phyloP scores from a whole-genome alignment of 805 yeast genomes.

The Zygosaccharomyces bailii region DNA sequence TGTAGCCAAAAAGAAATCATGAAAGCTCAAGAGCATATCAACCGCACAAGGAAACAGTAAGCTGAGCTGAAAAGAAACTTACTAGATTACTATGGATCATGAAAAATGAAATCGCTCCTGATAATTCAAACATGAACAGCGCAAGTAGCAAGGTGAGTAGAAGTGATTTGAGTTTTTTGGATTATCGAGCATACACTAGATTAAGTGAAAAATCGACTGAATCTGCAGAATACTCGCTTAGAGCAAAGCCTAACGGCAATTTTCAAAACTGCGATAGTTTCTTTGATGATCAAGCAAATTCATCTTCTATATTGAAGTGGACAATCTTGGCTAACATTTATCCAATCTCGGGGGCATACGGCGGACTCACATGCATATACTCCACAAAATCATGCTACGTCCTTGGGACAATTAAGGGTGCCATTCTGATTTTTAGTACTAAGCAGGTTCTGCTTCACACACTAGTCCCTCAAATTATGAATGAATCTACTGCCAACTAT shows the following conservation, averaged over 20 bases:
- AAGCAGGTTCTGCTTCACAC: conserved; percentile 53
- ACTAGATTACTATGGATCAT: conserved; percentile 14
- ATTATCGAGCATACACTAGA: conserved; percentile 13
- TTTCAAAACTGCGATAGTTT: conserved; percentile 2
- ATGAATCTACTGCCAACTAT: conserved; percentile 7
- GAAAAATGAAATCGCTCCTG: conserved; percentile 14
- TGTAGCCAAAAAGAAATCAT: no score
- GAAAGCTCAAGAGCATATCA: no score
- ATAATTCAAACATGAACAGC: conserved; percentile 6
- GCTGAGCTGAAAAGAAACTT: not conserved
- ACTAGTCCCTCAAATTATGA: conserved; percentile 21
- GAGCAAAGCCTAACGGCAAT: not conserved
- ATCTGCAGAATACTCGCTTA: not conserved
- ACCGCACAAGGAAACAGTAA: not conserved
- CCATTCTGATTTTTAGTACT: conserved; percentile 62
- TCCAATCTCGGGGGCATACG: conserved; percentile 39
- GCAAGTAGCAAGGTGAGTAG: conserved; percentile 10
- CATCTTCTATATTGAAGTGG: conserved; percentile 20
- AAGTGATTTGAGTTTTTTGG: conserved; percentile 12
- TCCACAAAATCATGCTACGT: conserved; percentile 47
- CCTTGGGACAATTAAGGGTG: conserved; percentile 70
- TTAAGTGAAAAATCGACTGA: conserved; percentile 8
- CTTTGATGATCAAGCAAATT: conserved; percentile 7
- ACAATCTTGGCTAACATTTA: conserved; percentile 24
- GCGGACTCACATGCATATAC: conserved; percentile 48